A percentile compares a stretch with the other conserved stretches of the same genome.
Conservation (phyloP, 1,284 basidiomycete species). For the Apiotrichum montevideense region DNA sequence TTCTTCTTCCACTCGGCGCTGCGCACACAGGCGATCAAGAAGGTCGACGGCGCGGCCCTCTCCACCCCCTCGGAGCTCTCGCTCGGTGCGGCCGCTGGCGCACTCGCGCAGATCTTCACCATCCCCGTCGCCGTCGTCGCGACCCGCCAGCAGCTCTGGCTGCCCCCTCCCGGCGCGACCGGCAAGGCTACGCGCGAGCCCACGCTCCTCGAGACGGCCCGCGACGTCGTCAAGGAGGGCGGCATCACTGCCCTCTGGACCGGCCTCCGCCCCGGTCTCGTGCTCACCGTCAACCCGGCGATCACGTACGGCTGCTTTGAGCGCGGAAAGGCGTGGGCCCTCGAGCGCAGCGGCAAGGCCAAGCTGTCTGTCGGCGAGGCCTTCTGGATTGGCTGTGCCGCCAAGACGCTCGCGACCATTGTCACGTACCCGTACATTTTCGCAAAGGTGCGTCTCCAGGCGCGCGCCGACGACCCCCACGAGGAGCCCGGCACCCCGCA, state of each 20-base stretch:
- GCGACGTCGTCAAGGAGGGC: conserved; percentile 86
- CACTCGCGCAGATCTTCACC: conserved; percentile 94
- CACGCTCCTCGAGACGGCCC: conserved; percentile 59
- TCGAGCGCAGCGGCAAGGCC: conserved; percentile 31
- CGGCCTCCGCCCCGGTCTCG: conserved; percentile 84
- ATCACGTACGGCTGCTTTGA: conserved; percentile 98
- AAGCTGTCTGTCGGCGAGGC: conserved; percentile 58
- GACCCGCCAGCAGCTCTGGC: conserved; percentile 87
- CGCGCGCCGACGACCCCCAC: conserved; percentile 46
- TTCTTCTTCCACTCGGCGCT: conserved; percentile 98
- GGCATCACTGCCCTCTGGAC: conserved; percentile 90
- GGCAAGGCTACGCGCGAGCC: conserved; percentile 28
- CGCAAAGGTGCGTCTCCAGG: conserved; percentile 92
- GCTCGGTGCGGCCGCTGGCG: conserved; percentile 87
- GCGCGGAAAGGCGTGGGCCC: conserved; percentile 61
- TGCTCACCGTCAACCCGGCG: conserved; percentile 92
- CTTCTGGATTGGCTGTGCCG: conserved; percentile 85
- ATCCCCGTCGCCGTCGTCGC: conserved; percentile 97
- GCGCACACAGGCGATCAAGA: conserved; percentile 50
- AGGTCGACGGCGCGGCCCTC: conserved; percentile 46
- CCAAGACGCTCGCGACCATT: conserved; percentile 92
- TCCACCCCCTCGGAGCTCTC: conserved; percentile 77
- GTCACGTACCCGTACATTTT: conserved; percentile 56
- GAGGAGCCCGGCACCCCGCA: conserved; percentile 10
- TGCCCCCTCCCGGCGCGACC: conserved; percentile 13